Evolutionary conservation across 2,329 filamentous ascomycete genomes (phyloP), one percentile per base, ranked within the genome.

Genomic region (Paraconiothyrium brasiliense): DNA sequence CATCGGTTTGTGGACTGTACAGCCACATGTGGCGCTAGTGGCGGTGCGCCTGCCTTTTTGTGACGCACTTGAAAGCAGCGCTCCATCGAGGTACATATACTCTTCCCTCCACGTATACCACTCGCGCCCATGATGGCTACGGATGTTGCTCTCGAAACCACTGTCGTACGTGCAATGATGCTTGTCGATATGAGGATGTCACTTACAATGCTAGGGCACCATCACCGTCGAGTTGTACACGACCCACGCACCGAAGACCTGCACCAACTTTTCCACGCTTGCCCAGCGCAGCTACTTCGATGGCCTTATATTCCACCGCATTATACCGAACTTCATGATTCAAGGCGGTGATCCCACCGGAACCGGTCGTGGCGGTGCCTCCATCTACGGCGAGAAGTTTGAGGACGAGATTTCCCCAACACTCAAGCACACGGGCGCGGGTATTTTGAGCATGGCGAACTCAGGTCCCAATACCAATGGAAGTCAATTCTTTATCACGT

Each of bases 391-490:
- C 73, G 92, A 93, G 54, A 94, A 92, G 76, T 98, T 98, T 78
- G 92, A 90, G 63, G 95, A 99, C 81, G 95, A 99, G 84, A 94
- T 98, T 71, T 83, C 86, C 50, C 81, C 88, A 2, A 82, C 83
- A 4, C 83, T 99, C 58, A 95, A 94, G 76, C 95, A 99, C 82
- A 97, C 93, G 0, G 94, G 94, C 41, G 94, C 94, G 4, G 94
- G 94, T 1, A 85, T 98, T n/a, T 82, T 99, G 71, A 93, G 90
- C 81, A 99, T 99, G 95, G 95, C 95, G 62, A 99, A 99, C 80
- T 89, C 90, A 16, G 95, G 95, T 0, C 92, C 92, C 9, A 89
- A 98, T 78, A 97, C 94, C 39, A 98, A 98, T 78, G 94, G 94
- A 24, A 92, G 89, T 61, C 95, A 98, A 81, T 99, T 98, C 81